Evolutionary conservation across 805 yeast species (phyloP), one percentile per base, ranked within the genome.

Genomic region (Grigorovia humatica): DNA sequence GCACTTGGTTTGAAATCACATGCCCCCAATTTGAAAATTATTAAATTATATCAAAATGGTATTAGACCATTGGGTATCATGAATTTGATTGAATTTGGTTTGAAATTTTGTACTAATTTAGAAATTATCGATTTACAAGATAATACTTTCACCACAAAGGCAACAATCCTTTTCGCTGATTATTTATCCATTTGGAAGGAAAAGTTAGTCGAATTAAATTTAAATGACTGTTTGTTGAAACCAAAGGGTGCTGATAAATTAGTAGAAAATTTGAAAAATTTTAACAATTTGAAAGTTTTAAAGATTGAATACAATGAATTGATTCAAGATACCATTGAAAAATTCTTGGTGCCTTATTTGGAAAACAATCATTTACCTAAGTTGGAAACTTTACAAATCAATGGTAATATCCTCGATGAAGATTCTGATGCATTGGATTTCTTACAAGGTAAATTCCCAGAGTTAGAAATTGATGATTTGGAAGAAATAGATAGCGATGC

Each of bases 381-480:
- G 19, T 74, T 93, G 65, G 73, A 79, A 63, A 50, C 63, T 9
- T 74, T 93, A 57, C 98, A 93, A 73, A 77, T 93, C 57, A 91
- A 93, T 64, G 99, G 99, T 65, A 93, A 93, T 71, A 75, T 87
- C 65, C 85, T 93, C 61, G 87, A 87, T 48, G 98, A 93, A 67
- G 98, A 91, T 57, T 81, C 87, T 44, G 85, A 81, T 53, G 72
- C 76, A 19, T 68, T 93, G 51, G 85, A 80, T 51, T 68, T 71
- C 49, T 79, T 91, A 56, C 74, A 68, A 47, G 79, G 73, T 19
- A 67, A 82, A 17, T 88, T 91, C 59, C 91, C 85, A 66, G 72
- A 93, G 38, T 96, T 91, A 61, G 99, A 93, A 65, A 75, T 93
- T 48, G 98, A 91, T 60, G 99, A 93, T 60, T 78, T 93, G 71